A percentile compares a stretch with the other conserved stretches of the same genome.
Evolutionary conservation across 1,139 yeast species (phyloP).

Genomic region (Debaryomyces singareniensis): DNA sequence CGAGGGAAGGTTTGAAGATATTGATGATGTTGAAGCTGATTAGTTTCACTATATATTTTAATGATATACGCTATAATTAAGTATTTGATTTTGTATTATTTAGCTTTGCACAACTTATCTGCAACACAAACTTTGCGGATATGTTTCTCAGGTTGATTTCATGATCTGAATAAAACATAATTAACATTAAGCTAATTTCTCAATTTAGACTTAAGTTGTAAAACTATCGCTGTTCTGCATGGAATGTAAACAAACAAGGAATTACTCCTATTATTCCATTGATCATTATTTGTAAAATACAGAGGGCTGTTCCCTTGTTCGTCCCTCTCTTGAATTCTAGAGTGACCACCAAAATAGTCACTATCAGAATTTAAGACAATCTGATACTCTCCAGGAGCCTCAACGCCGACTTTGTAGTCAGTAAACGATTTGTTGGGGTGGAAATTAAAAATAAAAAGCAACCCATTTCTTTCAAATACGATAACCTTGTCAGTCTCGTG

Average conservation of each 20-base stretch:
- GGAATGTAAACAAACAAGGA: constrained; percentile 82
- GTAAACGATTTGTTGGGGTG: constrained; percentile 78
- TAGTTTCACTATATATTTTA: background rate
- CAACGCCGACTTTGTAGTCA: constrained; percentile 87
- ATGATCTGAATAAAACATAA: too few species aligned
- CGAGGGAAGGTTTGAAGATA: constrained; percentile 24
- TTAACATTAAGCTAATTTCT: too few species aligned
- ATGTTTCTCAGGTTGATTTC: too few species aligned
- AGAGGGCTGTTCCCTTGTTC: constrained; percentile 30
- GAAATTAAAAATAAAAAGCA: constrained; percentile 81
- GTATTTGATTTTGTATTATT: too few species aligned
- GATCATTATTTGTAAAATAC: constrained; percentile 63
- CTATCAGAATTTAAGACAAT: constrained; percentile 74
- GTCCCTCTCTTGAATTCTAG: constrained; percentile 52
- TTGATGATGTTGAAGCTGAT: constrained; percentile 6
- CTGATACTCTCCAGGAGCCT: constrained; percentile 67
- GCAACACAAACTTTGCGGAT: too few species aligned
- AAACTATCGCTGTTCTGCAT: constrained; percentile 69
- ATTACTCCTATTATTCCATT: constrained; percentile 77
- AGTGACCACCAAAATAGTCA: constrained; percentile 73
- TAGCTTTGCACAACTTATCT: too few species aligned
- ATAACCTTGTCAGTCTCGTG: constrained; percentile 84
- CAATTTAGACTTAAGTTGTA: constrained; percentile 22
- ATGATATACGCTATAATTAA: background rate
- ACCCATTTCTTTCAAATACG: constrained; percentile 83